Percentiles rank a stretch among this genome's conserved stretches.
Evolutionary conservation across 2,329 filamentous ascomycete species (phyloP).

Genomic region (Sclerotiophoma versabilis): DNA sequence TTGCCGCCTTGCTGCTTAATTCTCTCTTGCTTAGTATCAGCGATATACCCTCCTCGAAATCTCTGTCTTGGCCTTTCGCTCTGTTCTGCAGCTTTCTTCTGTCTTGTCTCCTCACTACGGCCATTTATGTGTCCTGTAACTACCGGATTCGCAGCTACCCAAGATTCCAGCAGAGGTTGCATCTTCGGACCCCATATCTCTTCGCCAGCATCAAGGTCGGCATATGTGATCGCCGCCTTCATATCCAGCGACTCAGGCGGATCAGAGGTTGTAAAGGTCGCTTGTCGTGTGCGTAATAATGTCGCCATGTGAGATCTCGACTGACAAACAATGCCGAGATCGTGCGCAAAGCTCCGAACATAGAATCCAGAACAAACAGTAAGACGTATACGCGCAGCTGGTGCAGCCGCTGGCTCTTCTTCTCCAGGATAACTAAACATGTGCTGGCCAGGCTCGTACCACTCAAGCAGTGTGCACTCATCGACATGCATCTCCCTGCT

Average conservation of each 20-base stretch:
- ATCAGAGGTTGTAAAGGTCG: constrained; percentile 23
- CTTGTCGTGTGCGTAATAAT: constrained; percentile 36
- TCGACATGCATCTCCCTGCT: constrained; percentile 38
- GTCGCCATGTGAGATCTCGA: constrained; percentile 35
- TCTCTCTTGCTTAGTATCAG: constrained; percentile 36
- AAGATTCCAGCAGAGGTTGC: constrained; percentile 28
- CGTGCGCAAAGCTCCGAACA: constrained; percentile 43
- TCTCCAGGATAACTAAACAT: constrained; percentile 22
- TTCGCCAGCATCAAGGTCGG: constrained; percentile 33
- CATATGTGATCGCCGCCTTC: constrained; percentile 28
- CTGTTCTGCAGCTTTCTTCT: constrained; percentile 19
- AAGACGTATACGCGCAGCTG: constrained; percentile 31
- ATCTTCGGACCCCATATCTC: constrained; percentile 32
- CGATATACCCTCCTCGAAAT: constrained; percentile 40
- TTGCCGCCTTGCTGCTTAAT: constrained; percentile 41
- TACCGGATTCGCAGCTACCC: constrained; percentile 32
- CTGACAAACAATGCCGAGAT: constrained; percentile 36
- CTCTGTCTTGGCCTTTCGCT: constrained; percentile 28
- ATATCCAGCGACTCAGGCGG: constrained; percentile 7
- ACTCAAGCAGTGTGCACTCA: constrained; percentile 38
- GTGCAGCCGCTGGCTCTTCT: constrained; percentile 16
- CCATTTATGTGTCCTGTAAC: constrained; percentile 28
- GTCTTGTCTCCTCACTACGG: constrained; percentile 24
- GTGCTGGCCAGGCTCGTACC: constrained; percentile 30
- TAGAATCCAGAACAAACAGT: constrained; percentile 43